Evolutionary conservation across 1,139 yeast genomes (phyloP).

Genomic region (Casaregolazyma suthepensis): DNA sequence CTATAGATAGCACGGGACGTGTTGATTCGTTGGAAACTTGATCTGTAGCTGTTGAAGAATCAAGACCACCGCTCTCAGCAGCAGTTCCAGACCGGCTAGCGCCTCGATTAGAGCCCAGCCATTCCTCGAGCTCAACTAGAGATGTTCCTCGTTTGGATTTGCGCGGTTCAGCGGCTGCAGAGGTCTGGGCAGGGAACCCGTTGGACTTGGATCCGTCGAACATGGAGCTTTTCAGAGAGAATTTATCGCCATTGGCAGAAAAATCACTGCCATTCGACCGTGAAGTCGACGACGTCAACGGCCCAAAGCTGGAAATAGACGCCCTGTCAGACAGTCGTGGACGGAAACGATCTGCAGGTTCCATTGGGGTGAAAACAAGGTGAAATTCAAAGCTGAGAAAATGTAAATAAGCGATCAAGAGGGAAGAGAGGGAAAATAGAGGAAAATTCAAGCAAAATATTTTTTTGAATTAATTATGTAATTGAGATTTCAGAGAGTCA

Average conservation of each 20-base stretch:
- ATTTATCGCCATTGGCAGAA: background rate
- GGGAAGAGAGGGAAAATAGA: background rate
- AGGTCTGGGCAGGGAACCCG: background rate
- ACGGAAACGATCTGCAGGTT: background rate
- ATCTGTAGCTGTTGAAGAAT: background rate
- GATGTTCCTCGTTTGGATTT: background rate
- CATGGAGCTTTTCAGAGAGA: background rate
- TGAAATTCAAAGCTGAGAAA: constrained; percentile 29
- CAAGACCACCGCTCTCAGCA: background rate
- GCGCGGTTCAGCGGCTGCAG: background rate
- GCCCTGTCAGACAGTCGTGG: background rate
- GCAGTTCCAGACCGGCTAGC: background rate
- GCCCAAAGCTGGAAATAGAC: background rate
- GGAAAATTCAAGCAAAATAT: no score
- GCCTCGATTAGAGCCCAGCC: background rate
- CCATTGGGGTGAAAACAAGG: background rate
- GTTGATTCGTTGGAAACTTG: background rate
- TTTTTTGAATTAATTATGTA: no score
- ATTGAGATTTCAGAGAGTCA: no score
- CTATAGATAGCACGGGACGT: constrained; percentile 26
- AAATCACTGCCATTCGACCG: background rate
- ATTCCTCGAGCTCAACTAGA: background rate
- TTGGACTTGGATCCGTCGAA: background rate
- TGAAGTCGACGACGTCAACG: background rate
- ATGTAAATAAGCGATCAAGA: background rate